Conservation (phyloP, 1,284 basidiomycete species). For the Coniophora puteana region DNA sequence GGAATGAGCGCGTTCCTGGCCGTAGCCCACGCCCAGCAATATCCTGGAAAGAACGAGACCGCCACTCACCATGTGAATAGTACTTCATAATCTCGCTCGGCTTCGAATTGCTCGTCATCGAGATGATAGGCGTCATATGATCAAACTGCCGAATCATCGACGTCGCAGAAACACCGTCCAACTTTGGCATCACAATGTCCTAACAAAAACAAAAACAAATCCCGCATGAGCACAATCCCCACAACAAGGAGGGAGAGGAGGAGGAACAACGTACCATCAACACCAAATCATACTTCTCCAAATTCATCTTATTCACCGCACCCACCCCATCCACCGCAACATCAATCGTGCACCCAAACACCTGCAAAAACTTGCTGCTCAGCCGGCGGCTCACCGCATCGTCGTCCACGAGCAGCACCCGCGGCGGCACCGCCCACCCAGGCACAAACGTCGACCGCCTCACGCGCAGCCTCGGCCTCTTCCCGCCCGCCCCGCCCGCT, state of each 20-base stretch:
- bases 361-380: slow-evolving; percentile 90
- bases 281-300: slow-evolving; percentile 92
- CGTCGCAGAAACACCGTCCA: slow-evolving; percentile 89
- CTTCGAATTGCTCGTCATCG: slow-evolving; percentile 93
- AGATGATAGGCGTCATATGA: slow-evolving; percentile 92
- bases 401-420: slow-evolving; percentile 92
- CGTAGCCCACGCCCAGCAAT: too few relatives aligned
- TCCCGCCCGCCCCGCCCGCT: slow-evolving; percentile 13
- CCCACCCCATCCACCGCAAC: slow-evolving; percentile 93
- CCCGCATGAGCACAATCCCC: neutral
- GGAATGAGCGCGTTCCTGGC: slow-evolving; percentile 5
- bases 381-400: slow-evolving; percentile 88
- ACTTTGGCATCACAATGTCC: slow-evolving; percentile 95
- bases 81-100: slow-evolving; percentile 93
- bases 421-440: slow-evolving; percentile 83
- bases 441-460: slow-evolving; percentile 80
- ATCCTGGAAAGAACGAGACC: neutral
- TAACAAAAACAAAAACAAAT: slow-evolving; percentile 24
- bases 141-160: slow-evolving; percentile 94
- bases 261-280: slow-evolving; percentile 69
- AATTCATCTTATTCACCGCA: slow-evolving; percentile 94
- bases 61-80: slow-evolving; percentile 66
- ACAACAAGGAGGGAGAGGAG: slow-evolving; percentile 2
- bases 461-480: slow-evolving; percentile 53
- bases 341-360: slow-evolving; percentile 94